Evolutionary conservation across 257 asterid genomes (phyloP), one percentile per base, ranked within the genome.

Genomic region (Nicotiana knightiana): DNA sequence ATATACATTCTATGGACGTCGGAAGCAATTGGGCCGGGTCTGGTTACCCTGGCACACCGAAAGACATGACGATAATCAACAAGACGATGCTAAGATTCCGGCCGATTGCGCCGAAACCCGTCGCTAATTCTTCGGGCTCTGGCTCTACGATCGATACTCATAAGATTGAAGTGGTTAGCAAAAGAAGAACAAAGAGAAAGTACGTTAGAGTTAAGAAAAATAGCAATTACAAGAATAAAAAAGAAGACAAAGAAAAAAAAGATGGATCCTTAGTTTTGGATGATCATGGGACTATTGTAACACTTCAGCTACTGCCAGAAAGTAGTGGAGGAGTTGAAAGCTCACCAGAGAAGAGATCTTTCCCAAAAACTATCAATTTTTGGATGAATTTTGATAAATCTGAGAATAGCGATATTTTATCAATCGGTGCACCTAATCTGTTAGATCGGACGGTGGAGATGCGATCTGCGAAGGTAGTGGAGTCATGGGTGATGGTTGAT

Each of bases 91-190:
- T 61, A 18, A 37, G 59, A 3, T 79, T 79, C 82, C 75, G 82
- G 46, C 92, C 92, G 13, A 89, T 89, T 6, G 92, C 92, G 32
- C 92, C 92, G 4, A 89, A 87, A 81, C 92, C 92, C 62, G 61
- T 61, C 17, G 16, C 85, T 37, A 84, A 53, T 8, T 84, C 85
- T 33, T 81, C 90, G 2, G 73, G 16, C 12, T 12, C 86, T 32
- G 87, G 85, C 53, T 48, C 82, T 3, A 15, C 58, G 6, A 30
- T 71, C 11, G 76, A 53, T 9, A 67, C n/a, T 6, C 32, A 46
- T 70, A 48, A 54, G 26, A 9, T 55, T 16, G 81, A 37, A 3
- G 35, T 26, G 0, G 77, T 67, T n/a, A 64, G 70, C 3, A 81
- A 81, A 21, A 67, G 78, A 37, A 83, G 88, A 51, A 48, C 87